Base-by-base conservation (phyloP, 768 basidiomycete genomes). In the Trametes gibbosa region DNA sequence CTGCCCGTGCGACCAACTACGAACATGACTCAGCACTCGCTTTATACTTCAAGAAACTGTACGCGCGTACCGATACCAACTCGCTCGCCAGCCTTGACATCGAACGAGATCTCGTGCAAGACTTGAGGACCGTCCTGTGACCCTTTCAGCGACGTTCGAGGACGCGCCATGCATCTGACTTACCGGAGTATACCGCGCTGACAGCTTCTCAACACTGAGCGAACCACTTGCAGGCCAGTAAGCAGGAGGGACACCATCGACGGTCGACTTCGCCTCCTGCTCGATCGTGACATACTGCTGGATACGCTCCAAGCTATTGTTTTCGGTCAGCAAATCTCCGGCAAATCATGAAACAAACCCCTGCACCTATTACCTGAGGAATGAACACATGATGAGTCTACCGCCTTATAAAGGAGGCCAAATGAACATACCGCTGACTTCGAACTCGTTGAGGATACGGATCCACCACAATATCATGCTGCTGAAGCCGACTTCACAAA, bases 151-250 rank as follows among this genome's bases (percentile, higher is more conserved):
- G 19, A 6, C 37, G 14, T 40, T 27, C 17, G 3, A 23, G 10
- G 6, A 2, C 12, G 5, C 2, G 17, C 3, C 14, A 12, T 39
- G 29, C 32, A 13, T 16, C 17, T 19, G 27, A 47, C 67, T 40
- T 62, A 72, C 73, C 9, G 50, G 42, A 32, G 76, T 76, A 61
- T 81, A 81, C 40, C 74, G 73, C 2, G 83, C 82, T 25, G 75
- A 77, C 10, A 84, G 69, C 43, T 79, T 75, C 60, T 84, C 79
- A 0, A 82, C 77, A 4, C 68, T 64, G 25, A 85, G 69, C 5
- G 74, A 69, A 2, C 84, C 84, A 19, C 79, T 79, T 1, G 83
- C 74, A 9, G 84, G 84, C 84, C 84, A 86, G 53, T 83, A 79
- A 0, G 84, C 84, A 12, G 84, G 83, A 2, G 84, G 84, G 23